These are phyloP conservation scores for Amauroascus niger DNA, from an alignment of 2,329 filamentous ascomycete species.

Conservation along the genomic window DNA sequence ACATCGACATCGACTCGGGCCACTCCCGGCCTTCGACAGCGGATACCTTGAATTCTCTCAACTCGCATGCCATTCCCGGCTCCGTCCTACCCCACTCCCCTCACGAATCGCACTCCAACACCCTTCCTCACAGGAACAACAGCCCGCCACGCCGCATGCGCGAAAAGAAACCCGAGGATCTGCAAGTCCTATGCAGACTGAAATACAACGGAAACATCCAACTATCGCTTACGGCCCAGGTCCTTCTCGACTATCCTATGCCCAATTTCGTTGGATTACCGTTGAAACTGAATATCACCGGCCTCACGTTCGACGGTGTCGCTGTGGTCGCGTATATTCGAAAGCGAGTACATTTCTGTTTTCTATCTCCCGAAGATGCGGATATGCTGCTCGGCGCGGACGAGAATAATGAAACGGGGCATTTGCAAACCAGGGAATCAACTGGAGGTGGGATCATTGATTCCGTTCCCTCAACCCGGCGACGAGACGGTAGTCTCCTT, in stretches of 20 bases:
- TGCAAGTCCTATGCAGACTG: slow-evolving; percentile 87
- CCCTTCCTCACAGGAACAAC: slow-evolving; percentile 5
- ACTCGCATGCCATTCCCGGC: not conserved
- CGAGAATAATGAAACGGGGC: slow-evolving; percentile 15
- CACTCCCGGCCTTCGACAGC: slow-evolving; percentile 38
- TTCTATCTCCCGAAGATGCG: slow-evolving; percentile 84
- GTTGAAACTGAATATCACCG: slow-evolving; percentile 87
- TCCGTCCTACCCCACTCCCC: slow-evolving; percentile 4
- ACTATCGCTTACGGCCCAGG: slow-evolving; percentile 84
- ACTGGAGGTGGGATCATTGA: slow-evolving; percentile 15
- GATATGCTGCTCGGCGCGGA: slow-evolving; percentile 54
- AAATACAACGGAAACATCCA: slow-evolving; percentile 80
- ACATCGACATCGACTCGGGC: slow-evolving; percentile 29
- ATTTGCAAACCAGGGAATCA: slow-evolving; percentile 6
- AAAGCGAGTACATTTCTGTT: slow-evolving; percentile 84
- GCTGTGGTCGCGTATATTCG: slow-evolving; percentile 87
- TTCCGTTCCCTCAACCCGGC: slow-evolving; percentile 25
- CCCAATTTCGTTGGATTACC: slow-evolving; percentile 95
- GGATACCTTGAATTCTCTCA: slow-evolving; percentile 22
- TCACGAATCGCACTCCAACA: not conserved
- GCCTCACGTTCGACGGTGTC: slow-evolving; percentile 87
- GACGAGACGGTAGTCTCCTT: slow-evolving; percentile 61
- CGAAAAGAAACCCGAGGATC: slow-evolving; percentile 71
- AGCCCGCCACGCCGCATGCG: slow-evolving; percentile 45
- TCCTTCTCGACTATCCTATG: slow-evolving; percentile 95